Evolutionary conservation across 2,329 filamentous ascomycete species (phyloP).

Genomic region (Paecilomyces niveus): DNA sequence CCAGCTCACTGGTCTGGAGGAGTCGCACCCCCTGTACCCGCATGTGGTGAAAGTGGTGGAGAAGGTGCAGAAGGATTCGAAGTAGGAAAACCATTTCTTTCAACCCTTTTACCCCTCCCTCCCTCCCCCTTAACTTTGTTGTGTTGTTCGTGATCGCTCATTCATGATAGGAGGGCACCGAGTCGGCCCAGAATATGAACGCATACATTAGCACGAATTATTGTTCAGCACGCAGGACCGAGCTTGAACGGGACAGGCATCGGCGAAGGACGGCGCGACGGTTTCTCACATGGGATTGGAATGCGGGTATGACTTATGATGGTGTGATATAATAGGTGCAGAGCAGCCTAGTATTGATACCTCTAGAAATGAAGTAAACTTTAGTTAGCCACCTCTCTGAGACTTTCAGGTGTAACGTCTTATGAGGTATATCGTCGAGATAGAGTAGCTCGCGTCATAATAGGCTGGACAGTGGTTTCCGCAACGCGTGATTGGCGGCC

Average conservation of each 20-base stretch:
- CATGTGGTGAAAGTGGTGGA: slow-evolving; percentile 71
- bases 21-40: slow-evolving; percentile 68
- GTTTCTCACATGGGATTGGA: slow-evolving; percentile 13
- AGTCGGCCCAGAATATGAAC: neutral
- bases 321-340: slow-evolving; percentile 13
- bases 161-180: neutral
- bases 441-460: neutral
- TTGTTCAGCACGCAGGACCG: neutral
- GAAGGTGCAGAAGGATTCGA: slow-evolving; percentile 61
- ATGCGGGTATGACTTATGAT: slow-evolving; percentile 3
- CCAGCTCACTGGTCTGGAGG: slow-evolving; percentile 74
- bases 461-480: neutral
- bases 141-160: neutral
- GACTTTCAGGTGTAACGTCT: neutral
- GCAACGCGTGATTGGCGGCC: neutral
- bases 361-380: neutral
- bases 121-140: neutral
- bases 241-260: slow-evolving; percentile 18
- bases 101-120: neutral
- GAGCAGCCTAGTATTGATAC: slow-evolving; percentile 5
- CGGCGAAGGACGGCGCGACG: slow-evolving; percentile 24
- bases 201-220: neutral
- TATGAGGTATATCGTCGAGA: neutral
- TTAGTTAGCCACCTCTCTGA: neutral
- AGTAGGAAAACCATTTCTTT: slow-evolving; percentile 17